A percentile compares a stretch with the other conserved stretches of the same genome.
These are phyloP conservation scores for Schizophyllum commune DNA, from an alignment of 1,284 basidiomycete genomes.

Conservation along the genomic window DNA sequence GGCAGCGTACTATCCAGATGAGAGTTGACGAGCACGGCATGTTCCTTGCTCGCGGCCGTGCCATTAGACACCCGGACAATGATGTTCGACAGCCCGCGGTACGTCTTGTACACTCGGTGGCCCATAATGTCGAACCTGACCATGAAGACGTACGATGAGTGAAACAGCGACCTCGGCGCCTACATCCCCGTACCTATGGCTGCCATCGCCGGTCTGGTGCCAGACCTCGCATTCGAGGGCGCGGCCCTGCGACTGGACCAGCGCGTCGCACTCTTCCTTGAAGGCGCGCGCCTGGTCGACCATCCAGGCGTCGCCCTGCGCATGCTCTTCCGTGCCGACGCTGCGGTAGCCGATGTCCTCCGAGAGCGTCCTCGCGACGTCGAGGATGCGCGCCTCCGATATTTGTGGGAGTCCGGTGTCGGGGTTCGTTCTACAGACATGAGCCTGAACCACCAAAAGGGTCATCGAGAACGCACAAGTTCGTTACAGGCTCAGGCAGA, in stretches of 20 bases:
- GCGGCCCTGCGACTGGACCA: constrained; percentile 38
- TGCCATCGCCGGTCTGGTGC: constrained; percentile 80
- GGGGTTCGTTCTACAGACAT: constrained; percentile 38
- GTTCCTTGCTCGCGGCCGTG: constrained; percentile 62
- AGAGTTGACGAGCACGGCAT: constrained; percentile 83
- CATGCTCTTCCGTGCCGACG: constrained; percentile 87
- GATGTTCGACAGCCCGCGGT: constrained; percentile 83
- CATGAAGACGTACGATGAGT: not conserved
- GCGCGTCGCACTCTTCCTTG: constrained; percentile 51
- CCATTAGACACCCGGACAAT: constrained; percentile 85
- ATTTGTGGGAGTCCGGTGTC: constrained; percentile 55
- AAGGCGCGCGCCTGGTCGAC: constrained; percentile 56
- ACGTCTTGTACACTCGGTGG: constrained; percentile 85
- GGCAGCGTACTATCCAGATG: constrained; percentile 79
- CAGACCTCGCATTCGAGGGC: constrained; percentile 83
- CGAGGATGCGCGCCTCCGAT: constrained; percentile 62
- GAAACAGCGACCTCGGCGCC: not conserved
- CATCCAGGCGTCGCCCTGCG: constrained; percentile 82
- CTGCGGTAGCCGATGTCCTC: constrained; percentile 90
- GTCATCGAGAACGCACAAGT: too few species aligned
- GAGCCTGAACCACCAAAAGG: too few species aligned
- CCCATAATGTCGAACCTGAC: constrained; percentile 82
- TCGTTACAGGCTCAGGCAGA: constrained; percentile 32
- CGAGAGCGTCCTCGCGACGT: constrained; percentile 55
- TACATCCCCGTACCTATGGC: constrained; percentile 50